Base-by-base conservation (phyloP, 2,329 filamentous ascomycete genomes). In the Trichoderma pleuroti region DNA sequence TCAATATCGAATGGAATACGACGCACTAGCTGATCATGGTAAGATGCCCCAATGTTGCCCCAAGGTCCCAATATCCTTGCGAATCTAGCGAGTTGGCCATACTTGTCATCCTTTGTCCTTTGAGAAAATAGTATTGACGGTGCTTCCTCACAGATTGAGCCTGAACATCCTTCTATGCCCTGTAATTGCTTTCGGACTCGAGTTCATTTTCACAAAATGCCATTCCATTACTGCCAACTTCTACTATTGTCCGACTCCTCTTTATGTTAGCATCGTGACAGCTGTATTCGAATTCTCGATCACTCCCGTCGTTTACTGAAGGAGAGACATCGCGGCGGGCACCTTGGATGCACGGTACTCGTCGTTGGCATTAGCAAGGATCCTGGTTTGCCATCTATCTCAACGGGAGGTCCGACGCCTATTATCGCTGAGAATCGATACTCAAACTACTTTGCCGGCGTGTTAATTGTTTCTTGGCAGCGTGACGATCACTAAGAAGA, bases 61-160 rank as follows among this genome's bases (percentile, higher is more conserved):
- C 10, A 24, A 56, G 76, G 74, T 7, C 79, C 79, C 80, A 0
- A 77, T 77, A 21, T 74, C 80, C 5, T 46, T 52, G 54, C 46
- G 21, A 52, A 59, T 79, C 79, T 24, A 52, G 0, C 80, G 80
- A 7, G 82, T 82, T 39, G 76, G 82, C 18, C 81, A 81, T 0
- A 79, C 80, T 1, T 82, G 80, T 1, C 86, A 24, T 84, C 84
- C 0, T 86, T 86, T 73, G 81, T 82, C 0, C 78, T 86, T 5
- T 79, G 84, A 12, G 84, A 86, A 80, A 86, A 80, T 81, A 0
- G 85, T 62, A 83, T 86, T 71, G 85, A 86, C 63, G 82, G 84
- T 0, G 46, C 21, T 21, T 52, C 14, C 3, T 24, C 46, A 24
- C 21, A 24, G 21, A 52, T 24, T 12, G 84, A 79, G 72, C 71